Base-by-base conservation (phyloP, 768 basidiomycete genomes). In the Daedalea quercina region DNA sequence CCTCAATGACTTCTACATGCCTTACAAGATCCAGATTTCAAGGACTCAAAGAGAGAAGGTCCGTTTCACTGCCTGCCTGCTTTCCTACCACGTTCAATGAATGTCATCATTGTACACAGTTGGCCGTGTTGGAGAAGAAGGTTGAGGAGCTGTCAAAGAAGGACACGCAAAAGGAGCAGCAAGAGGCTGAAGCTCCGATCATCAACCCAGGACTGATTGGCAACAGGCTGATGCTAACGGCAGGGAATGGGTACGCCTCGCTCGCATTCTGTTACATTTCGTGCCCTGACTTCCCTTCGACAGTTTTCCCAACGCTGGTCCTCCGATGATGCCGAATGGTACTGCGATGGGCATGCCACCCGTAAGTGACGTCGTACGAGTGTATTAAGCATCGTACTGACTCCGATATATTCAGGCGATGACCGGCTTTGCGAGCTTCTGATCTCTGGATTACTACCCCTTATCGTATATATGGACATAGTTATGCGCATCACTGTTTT, bases 1-100 rank as follows among this genome's bases (percentile, higher is more conserved):
- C 20, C 77, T 99, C 44, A 92, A 91, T 63, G 96, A 99, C 70
- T 98, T 95, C 73, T 90, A 90, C 66, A 96, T 95, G 90, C 96
- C 96, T 1, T 98, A 90, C 69, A 85, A 83, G 66, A 85, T 96
- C 45, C 95, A 98, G 69, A 79, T 83, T 28, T 86, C 90, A 62
- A 82, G 94, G 52, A 79, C 85, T 34, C 73, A 85, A 65, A 79
- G 87, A 17, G 87, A 87, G 53, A 89, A 82, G 78, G 87, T 86
- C 70, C 31, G 23, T 50, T 17, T 28, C n/a, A 22, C 40, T 35
- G 33, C 25, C n/a, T 40, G 28, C 50, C 9, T 51, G n/a, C 1
- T 9, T 50, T 43, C 33, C 4, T 6, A 15, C 37, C 17, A 15
- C 13, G 7, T 6, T 40, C 28, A 11, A 31, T 11, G 6, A 6